Evolutionary conservation across 371 early-diverging fungal genomes (phyloP).

Genomic region (Zopfochytrium polystomum): DNA sequence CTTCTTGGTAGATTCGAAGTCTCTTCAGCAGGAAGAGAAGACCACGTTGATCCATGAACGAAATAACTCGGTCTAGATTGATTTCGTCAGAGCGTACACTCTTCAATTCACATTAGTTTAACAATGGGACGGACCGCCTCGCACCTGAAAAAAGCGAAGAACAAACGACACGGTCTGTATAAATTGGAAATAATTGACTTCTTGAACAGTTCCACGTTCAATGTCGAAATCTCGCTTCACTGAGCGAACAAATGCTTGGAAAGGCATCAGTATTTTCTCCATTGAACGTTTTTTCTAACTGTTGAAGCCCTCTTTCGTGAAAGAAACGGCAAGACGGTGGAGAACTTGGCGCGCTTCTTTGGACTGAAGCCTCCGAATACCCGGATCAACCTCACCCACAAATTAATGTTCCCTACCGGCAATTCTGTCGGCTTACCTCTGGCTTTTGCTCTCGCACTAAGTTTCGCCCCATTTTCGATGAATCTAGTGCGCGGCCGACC

Average conservation of each 20-base stretch:
- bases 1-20: conserved; percentile 52
- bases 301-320: conserved; percentile 64
- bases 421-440: conserved; percentile 2
- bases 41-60: conserved; percentile 51
- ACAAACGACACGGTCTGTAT: conserved; percentile 44
- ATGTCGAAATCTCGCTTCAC: conserved; percentile 61
- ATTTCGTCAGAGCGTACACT: conserved; percentile 19
- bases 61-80: conserved; percentile 59
- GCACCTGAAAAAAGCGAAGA: conserved; percentile 34
- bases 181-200: conserved; percentile 46
- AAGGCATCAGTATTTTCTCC: neutral
- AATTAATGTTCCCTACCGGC: conserved; percentile 4
- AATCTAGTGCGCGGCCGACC: conserved; percentile 45
- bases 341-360: conserved; percentile 19
- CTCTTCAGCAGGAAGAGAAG: conserved; percentile 51
- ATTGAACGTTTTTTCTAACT: conserved; percentile 16
- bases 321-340: conserved; percentile 36
- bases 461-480: conserved; percentile 38
- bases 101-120: too few relatives aligned
- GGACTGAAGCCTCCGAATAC: conserved; percentile 7
- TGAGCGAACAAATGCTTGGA: conserved; percentile 54
- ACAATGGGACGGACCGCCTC: neutral
- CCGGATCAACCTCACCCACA: neutral
- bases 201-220: conserved; percentile 55
- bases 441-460: neutral